phyloP scores from a whole-genome alignment of 176 grass and related monocot species.

The Oryza meridionalis region DNA sequence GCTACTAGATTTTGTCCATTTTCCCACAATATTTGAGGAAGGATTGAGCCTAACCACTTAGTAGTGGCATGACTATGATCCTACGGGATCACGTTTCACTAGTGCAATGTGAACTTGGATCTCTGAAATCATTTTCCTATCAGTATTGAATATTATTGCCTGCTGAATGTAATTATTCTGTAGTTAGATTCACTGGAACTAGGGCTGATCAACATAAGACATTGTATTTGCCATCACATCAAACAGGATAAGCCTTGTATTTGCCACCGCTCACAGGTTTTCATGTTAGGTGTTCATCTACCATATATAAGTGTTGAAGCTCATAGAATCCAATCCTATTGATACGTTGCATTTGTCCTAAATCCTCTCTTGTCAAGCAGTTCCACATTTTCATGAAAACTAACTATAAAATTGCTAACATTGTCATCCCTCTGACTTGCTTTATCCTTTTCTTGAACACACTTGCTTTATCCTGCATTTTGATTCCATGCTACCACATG shows the following conservation, averaged over 20 bases:
- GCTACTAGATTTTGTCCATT: neutral
- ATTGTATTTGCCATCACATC: neutral
- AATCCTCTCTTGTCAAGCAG: constrained; percentile 23
- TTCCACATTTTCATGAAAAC: neutral
- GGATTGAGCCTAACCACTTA: neutral
- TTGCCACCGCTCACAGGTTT: constrained; percentile 12
- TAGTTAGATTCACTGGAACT: neutral
- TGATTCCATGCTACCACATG: neutral
- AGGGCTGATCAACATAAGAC: neutral
- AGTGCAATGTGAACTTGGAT: neutral
- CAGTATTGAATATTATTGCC: neutral
- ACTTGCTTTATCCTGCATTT: neutral
- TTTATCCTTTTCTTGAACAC: constrained; percentile 3
- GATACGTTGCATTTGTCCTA: constrained; percentile 25
- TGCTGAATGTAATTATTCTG: constrained; percentile 1
- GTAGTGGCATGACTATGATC: neutral
- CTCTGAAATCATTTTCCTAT: neutral
- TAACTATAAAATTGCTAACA: neutral
- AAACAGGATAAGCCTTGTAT: neutral
- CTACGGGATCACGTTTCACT: neutral
- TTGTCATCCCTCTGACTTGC: neutral
- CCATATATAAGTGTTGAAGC: constrained; percentile 29
- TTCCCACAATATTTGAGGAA: neutral
- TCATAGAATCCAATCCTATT: constrained; percentile 25
- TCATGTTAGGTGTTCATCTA: neutral